Evolutionary conservation across 2,329 filamentous ascomycete genomes (phyloP), one percentile per base, ranked within the genome.

Genomic region (Fusarium goolgardi): DNA sequence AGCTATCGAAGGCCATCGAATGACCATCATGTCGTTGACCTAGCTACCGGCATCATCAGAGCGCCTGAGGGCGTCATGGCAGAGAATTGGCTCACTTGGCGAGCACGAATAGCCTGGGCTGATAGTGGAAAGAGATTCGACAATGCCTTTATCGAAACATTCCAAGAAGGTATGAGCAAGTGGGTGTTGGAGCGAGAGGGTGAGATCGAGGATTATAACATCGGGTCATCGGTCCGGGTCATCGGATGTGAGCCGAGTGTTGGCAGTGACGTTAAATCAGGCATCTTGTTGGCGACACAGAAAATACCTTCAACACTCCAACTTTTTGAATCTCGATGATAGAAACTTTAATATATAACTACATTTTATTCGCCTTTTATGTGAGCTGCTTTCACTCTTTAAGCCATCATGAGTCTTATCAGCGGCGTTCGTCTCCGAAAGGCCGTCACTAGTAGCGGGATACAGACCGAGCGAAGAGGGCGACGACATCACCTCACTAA

Each of bases 1-100:
- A 74, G 75, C 5, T 59, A 69, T 1, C 70, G 78, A 37, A 73
- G 68, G 7, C 73, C 75, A 11, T 66, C 65, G 3, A 76, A 75
- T n/a, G 67, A 75, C 25, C 71, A 75, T 57, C 73, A 76, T 40
- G 57, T 84, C 12, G 74, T 83, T 2, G 80, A 83, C 46, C 57
- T 85, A 4, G 78, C 82, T 1, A 77, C 79, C 2, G 83, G 83
- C 2, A 71, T 85, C 3, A 59, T 85, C 55, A 75, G 81, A 55
- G 81, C 81, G 5, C 80, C 80, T 0, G 81, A 82, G 56, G 82
- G 82, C 1, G 67, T 76, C 4, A 76, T 80, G 73, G 81, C 81
- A 0, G 78, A 82, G 64, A 74, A 78, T 10, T 85, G 83, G 83
- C 60, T 85, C 20, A 80, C 77, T 2, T 85, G 83, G 83, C 74